phyloP scores from a whole-genome alignment of 495 filamentous ascomycete genomes.

The Penicillium argentinense region DNA sequence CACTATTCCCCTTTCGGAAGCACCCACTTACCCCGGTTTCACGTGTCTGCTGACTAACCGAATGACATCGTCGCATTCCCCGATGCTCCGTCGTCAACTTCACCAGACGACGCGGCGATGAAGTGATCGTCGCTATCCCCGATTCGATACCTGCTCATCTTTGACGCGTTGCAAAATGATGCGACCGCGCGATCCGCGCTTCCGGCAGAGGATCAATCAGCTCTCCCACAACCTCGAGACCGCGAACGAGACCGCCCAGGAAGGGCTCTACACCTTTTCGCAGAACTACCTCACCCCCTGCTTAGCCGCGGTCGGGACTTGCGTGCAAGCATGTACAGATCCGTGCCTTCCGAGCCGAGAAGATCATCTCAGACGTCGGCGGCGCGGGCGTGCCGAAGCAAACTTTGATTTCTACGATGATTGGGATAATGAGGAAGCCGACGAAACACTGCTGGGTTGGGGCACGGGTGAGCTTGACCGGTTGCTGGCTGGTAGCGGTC shows the following conservation, averaged over 20 bases:
- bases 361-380: slow-evolving; percentile 67
- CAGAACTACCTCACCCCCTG: slow-evolving; percentile 85
- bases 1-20: not conserved
- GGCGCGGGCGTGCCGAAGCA: slow-evolving; percentile 70
- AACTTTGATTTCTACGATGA: slow-evolving; percentile 99
- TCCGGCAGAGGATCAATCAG: slow-evolving; percentile 91
- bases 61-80: slow-evolving; percentile 22
- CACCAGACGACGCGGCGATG: slow-evolving; percentile 13
- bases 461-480: slow-evolving; percentile 87
- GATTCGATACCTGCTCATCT: not conserved
- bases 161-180: slow-evolving; percentile 39
- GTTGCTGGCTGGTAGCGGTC: slow-evolving; percentile 73
- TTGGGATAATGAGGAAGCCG: slow-evolving; percentile 77
- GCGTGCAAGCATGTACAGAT: slow-evolving; percentile 66
- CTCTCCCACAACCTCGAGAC: slow-evolving; percentile 89
- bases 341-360: slow-evolving; percentile 73
- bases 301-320: slow-evolving; percentile 61
- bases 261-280: slow-evolving; percentile 81
- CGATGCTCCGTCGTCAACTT: not conserved
- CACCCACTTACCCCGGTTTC: slow-evolving; percentile 26
- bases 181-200: slow-evolving; percentile 82
- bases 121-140: slow-evolving; percentile 4
- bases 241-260: slow-evolving; percentile 88
- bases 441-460: slow-evolving; percentile 66
- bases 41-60: slow-evolving; percentile 28